A percentile compares a stretch with the other conserved stretches of the same genome.
phyloP scores from a whole-genome alignment of 2,329 filamentous ascomycete genomes.

The Penicillium sp. region DNA sequence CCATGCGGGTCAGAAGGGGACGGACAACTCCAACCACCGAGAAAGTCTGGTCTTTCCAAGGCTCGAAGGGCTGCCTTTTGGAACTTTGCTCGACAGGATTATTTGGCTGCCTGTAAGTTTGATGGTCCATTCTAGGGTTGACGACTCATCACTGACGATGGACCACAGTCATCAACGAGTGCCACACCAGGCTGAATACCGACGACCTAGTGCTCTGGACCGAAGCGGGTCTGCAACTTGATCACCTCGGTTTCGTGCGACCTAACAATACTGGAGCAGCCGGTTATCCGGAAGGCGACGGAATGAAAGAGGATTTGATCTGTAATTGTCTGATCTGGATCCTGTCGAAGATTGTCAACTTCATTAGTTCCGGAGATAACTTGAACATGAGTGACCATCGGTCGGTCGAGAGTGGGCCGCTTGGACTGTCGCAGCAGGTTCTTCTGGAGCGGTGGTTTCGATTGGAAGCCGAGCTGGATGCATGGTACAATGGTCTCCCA shows the following conservation, averaged over 20 bases:
- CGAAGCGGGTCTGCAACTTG: conserved; percentile 56
- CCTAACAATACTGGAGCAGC: conserved; percentile 36
- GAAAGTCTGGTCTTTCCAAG: conserved; percentile 45
- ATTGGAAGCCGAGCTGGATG: conserved; percentile 52
- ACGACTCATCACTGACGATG: conserved; percentile 5
- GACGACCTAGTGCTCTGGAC: conserved; percentile 59
- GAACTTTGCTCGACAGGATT: conserved; percentile 62
- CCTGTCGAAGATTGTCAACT: conserved; percentile 61
- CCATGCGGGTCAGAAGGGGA: conserved; percentile 41
- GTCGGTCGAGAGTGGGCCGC: conserved; percentile 24
- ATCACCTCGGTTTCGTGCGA: conserved; percentile 48
- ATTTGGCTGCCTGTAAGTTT: conserved; percentile 55
- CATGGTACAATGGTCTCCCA: conserved; percentile 56
- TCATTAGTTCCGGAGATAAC: conserved; percentile 54
- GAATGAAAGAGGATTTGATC: conserved; percentile 59
- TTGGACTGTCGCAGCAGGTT: conserved; percentile 36
- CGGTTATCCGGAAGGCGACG: conserved; percentile 32
- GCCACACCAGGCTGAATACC: conserved; percentile 55
- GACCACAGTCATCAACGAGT: conserved; percentile 49
- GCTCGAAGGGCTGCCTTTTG: conserved; percentile 58
- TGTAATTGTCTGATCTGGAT: conserved; percentile 62
- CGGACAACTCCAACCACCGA: conserved; percentile 25
- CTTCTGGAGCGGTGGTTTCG: conserved; percentile 47
- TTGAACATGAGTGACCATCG: conserved; percentile 31
- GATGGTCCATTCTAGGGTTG: neutral